Percentiles rank a stretch among this genome's conserved stretches.
These are phyloP conservation scores for Takashimella tepidaria DNA, from an alignment of 1,284 basidiomycete genomes.

Conservation along the genomic window DNA sequence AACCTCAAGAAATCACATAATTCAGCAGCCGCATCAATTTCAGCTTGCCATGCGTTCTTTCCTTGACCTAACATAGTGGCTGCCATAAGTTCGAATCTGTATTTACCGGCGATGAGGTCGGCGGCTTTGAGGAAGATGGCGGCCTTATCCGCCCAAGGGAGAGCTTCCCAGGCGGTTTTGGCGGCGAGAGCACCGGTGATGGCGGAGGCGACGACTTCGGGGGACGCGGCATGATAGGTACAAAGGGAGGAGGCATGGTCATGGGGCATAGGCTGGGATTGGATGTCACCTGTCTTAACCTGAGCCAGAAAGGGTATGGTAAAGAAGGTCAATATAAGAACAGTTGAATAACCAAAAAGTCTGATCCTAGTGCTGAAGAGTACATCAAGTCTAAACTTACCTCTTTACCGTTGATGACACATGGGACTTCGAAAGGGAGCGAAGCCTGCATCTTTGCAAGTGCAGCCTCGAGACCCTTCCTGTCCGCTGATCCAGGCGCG, in stretches of 20 bases:
- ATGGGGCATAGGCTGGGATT: slow-evolving; percentile 75
- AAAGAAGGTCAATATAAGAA: too few relatives aligned
- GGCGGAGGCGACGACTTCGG: slow-evolving; percentile 67
- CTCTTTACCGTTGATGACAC: slow-evolving; percentile 83
- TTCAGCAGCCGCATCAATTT: slow-evolving; percentile 99
- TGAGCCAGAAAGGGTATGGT: slow-evolving; percentile 33
- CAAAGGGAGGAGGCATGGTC: slow-evolving; percentile 76
- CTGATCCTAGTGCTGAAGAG: too few relatives aligned
- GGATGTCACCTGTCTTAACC: slow-evolving; percentile 78
- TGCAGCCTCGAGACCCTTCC: slow-evolving; percentile 68
- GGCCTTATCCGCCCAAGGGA: slow-evolving; percentile 94
- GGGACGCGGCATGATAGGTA: slow-evolving; percentile 83
- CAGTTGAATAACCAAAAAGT: too few relatives aligned
- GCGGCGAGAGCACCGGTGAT: slow-evolving; percentile 85
- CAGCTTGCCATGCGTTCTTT: slow-evolving; percentile 99
- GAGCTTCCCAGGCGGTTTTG: slow-evolving; percentile 80
- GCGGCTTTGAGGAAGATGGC: slow-evolving; percentile 97
- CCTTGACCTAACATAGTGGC: slow-evolving; percentile 98
- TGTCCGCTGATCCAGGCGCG: slow-evolving; percentile 72
- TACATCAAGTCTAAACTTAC: slow-evolving; percentile 54
- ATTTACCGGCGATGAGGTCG: slow-evolving; percentile 89
- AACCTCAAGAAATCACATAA: slow-evolving; percentile 93
- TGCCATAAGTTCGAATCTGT: slow-evolving; percentile 88
- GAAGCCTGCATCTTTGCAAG: slow-evolving; percentile 73
- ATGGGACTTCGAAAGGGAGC: slow-evolving; percentile 85